Evolutionary conservation across 2,329 filamentous ascomycete species (phyloP).

Genomic region (Ceratocystis smalleyi): DNA sequence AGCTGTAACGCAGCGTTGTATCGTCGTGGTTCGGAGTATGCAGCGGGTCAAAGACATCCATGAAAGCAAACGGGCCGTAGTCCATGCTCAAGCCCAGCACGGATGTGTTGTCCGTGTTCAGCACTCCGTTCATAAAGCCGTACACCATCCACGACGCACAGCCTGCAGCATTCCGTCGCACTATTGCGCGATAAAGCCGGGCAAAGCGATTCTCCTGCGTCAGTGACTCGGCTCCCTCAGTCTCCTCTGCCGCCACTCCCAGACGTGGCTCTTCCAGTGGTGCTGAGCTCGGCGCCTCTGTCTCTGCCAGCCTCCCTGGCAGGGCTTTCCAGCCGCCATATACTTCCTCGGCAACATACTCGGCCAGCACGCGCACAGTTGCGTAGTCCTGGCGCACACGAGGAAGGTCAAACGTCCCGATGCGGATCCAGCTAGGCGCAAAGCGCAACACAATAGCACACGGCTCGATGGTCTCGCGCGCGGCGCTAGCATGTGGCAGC

Average conservation of each 20-base stretch:
- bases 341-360: slow-evolving; percentile 76
- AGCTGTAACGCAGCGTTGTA: slow-evolving; percentile 69
- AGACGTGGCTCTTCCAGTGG: slow-evolving; percentile 29
- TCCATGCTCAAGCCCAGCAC: slow-evolving; percentile 80
- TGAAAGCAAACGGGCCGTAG: slow-evolving; percentile 92
- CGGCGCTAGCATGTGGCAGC: slow-evolving; percentile 54
- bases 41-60: slow-evolving; percentile 86
- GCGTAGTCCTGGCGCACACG: slow-evolving; percentile 64
- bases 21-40: slow-evolving; percentile 99
- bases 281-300: slow-evolving; percentile 28
- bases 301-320: slow-evolving; percentile 43
- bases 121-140: slow-evolving; percentile 96
- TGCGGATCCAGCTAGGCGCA: slow-evolving; percentile 76
- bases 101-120: slow-evolving; percentile 97
- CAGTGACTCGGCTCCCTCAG: slow-evolving; percentile 49
- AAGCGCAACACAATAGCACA: slow-evolving; percentile 87
- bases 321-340: slow-evolving; percentile 78
- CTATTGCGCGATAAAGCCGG: slow-evolving; percentile 74
- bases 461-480: slow-evolving; percentile 68
- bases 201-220: slow-evolving; percentile 72
- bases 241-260: slow-evolving; percentile 38
- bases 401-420: slow-evolving; percentile 93
- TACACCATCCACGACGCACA: slow-evolving; percentile 95
- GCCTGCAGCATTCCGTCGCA: slow-evolving; percentile 67
- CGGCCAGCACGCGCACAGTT: slow-evolving; percentile 57